Evolutionary conservation across 352 stramenopile species (phyloP), one percentile per base, ranked within the genome.

Genomic region (Globisporangium lucens): DNA sequence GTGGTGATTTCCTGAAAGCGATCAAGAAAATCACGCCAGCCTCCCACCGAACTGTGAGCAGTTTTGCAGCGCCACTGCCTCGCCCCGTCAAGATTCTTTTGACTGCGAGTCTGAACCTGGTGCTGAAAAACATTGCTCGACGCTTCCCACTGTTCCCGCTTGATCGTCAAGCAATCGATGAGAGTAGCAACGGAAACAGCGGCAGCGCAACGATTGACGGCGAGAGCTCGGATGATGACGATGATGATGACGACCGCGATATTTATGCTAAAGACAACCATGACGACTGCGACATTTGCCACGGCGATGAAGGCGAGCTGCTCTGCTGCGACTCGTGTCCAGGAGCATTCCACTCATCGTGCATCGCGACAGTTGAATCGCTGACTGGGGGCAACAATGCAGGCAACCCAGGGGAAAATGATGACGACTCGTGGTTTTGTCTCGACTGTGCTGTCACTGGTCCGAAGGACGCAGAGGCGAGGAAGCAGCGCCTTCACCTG

Each of bases 11-110:
- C 63, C 61, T 66, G 1, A 84, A 85, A 61, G 87, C 85, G 15
- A 75, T 90, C 36, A 82, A 82, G 58, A 95, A 96, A 61, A 94
- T 96, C 64, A 90, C 85, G 2, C 83, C 82, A 15, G 87, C 90
- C n/a, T 93, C 89, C 4, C 79, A 91, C 55, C 82, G 87, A 4
- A 79, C 80, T 9, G 76, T 88, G 4, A 91, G 85, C 30, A 89
- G 83, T 2, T 87, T 93, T 68, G 87, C 91, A 5, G 63, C 83
- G 2, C 90, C 91, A 17, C 67, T 97, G 51, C 89, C 92, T 7
- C 76, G 71, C 56, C 79, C 67, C 17, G 76, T 85, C 35, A 86
- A 81, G 61, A 76, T 43, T 24, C 78, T 87, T 52, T 53, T 94
- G 49, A 63, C 78, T 20, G 52, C 46, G 13, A 59, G 77, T 17